phyloP scores from a whole-genome alignment of 2,329 filamentous ascomycete genomes.

The Alternaria arborescens region DNA sequence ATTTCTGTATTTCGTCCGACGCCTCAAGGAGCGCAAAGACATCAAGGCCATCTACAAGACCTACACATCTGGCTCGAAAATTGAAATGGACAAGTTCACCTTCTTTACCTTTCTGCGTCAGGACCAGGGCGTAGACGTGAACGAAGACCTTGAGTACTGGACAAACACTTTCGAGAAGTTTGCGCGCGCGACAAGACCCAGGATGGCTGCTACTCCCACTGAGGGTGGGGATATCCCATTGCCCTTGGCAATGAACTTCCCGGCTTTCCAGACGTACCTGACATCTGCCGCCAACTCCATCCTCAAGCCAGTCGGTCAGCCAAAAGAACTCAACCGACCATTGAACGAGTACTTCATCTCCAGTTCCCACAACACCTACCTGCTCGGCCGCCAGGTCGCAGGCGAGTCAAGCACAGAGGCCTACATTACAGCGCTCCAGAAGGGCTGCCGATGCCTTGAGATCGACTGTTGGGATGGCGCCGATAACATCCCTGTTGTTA shows the following conservation, averaged over 20 bases:
- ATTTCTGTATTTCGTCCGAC: constrained; percentile 83
- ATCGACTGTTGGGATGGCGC: constrained; percentile 98
- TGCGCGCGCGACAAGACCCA: constrained; percentile 53
- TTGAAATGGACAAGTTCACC: constrained; percentile 72
- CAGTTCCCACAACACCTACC: constrained; percentile 98
- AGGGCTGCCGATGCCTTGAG: constrained; percentile 93
- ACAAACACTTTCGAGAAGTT: constrained; percentile 75
- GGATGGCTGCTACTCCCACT: constrained; percentile 51
- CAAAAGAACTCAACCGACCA: constrained; percentile 77
- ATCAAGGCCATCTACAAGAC: constrained; percentile 76
- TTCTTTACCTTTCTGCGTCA: constrained; percentile 80
- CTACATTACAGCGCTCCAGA: constrained; percentile 87
- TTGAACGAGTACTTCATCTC: constrained; percentile 98
- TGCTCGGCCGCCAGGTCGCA: constrained; percentile 87
- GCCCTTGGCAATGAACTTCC: constrained; percentile 73
- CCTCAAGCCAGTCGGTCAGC: constrained; percentile 67
- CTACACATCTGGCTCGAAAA: constrained; percentile 63
- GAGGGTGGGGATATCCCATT: constrained; percentile 51
- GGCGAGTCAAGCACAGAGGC: constrained; percentile 93
- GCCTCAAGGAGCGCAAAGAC: constrained; percentile 85
- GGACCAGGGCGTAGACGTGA: constrained; percentile 78
- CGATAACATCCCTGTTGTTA: constrained; percentile 86
- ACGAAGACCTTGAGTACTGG: constrained; percentile 72
- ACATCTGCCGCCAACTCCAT: constrained; percentile 67
- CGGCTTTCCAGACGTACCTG: constrained; percentile 72